These are phyloP conservation scores for Dictyostelium firmibasis DNA, from an alignment of 78 protist species.

Conservation along the genomic window DNA sequence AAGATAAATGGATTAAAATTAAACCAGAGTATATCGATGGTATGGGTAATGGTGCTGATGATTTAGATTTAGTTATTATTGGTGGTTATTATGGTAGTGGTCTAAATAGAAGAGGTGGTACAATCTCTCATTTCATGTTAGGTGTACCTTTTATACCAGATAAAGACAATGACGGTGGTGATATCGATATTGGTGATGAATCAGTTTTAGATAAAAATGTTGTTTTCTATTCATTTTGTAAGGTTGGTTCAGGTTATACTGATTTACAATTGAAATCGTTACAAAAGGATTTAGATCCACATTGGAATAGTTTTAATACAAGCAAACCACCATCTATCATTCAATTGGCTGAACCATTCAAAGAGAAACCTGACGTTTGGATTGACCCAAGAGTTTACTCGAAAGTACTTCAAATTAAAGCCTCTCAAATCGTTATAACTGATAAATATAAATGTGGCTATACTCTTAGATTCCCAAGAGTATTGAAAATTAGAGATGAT, in stretches of 20 bases:
- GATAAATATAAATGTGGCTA: slow-evolving; percentile 69
- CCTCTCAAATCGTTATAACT: slow-evolving; percentile 67
- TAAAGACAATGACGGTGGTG: neutral
- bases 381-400: slow-evolving; percentile 81
- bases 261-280: slow-evolving; percentile 79
- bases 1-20: slow-evolving; percentile 88
- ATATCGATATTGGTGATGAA: neutral
- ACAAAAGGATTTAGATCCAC: slow-evolving; percentile 72
- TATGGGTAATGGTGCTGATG: slow-evolving; percentile 83
- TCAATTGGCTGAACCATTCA: slow-evolving; percentile 77
- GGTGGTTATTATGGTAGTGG: slow-evolving; percentile 93
- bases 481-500: slow-evolving; percentile 83
- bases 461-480: slow-evolving; percentile 93
- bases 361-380: slow-evolving; percentile 88
- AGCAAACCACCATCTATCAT: slow-evolving; percentile 11
- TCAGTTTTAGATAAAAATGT: neutral
- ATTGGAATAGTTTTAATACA: slow-evolving; percentile 67
- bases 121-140: slow-evolving; percentile 89
- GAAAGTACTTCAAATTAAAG: slow-evolving; percentile 83
- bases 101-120: slow-evolving; percentile 74
- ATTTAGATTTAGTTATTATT: slow-evolving; percentile 89
- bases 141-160: slow-evolving; percentile 65
- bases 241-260: slow-evolving; percentile 89
- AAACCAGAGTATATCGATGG: slow-evolving; percentile 93
- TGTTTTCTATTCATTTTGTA: slow-evolving; percentile 71